Evolutionary conservation across 192 early-diverging fungal genomes (phyloP), one percentile per base, ranked within the genome.

Genomic region (Phycomyces blakesleeanus): DNA sequence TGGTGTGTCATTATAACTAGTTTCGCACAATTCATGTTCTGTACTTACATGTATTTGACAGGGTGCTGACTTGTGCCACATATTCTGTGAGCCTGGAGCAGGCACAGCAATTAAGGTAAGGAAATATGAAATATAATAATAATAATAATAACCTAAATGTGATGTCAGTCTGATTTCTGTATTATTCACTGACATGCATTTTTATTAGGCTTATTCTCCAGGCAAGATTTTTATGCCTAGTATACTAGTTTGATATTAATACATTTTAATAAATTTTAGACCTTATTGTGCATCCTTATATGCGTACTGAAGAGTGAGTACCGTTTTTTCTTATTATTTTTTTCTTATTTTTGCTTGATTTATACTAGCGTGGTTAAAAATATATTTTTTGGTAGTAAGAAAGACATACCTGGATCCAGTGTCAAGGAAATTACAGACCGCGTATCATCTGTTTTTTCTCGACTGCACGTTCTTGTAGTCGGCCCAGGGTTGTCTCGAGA

Each of bases 401-500:
- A 51, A 40, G 38, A 59, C 22, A 3, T 52, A 16, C 5, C 55
- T 44, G 49, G 58, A 20, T 34, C 59, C 5, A 40, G 38, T 5
- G 38, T 69, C 22, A 58, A 78, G 12, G 75, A 77, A 24, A 74
- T 84, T 9, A 73, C 80, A 9, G 68, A 72, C 18, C 81, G 76
- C 27, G 75, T 88, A 2, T 59, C 71, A 0, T 37, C 59, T 14
- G 47, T 93, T 9, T 71, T 96, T 40, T 66, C 79, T 16, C 81
- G 93, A 1, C 49, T 93, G 4, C 93, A 99, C 72, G 91, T 92
- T 0, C 69, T 98, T 24, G 83, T 96, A 0, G 77, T 97, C 14
- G 97, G 97, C 0, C 96, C 97, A 3, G 97, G 97, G 0, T 74
- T 99, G 29, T 92, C 91, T 11, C 80, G 93, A 24, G 89, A 97